Percentiles rank a stretch among this genome's conserved stretches.
These are phyloP conservation scores for Globisporangium cystogenes DNA, from an alignment of 352 stramenopile genomes.

Conservation along the genomic window DNA sequence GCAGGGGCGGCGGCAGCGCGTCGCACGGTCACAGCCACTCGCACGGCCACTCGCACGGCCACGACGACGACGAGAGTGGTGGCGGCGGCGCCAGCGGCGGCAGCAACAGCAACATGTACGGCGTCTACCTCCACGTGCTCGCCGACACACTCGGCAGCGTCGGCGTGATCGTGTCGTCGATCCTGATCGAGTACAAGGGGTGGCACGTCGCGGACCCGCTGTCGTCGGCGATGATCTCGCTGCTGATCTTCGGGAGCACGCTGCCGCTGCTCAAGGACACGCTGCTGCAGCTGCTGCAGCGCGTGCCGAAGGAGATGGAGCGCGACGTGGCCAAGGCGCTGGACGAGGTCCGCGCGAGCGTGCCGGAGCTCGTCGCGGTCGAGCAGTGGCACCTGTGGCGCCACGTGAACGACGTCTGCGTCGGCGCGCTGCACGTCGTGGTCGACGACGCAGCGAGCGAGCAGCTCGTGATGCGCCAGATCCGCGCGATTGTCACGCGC, in stretches of 20 bases:
- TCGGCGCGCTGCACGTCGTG: slow-evolving; percentile 57
- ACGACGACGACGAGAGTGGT: slow-evolving; percentile 9
- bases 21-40: slow-evolving; percentile 46
- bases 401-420: slow-evolving; percentile 50
- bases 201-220: slow-evolving; percentile 82
- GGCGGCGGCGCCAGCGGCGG: background rate
- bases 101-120: slow-evolving; percentile 89
- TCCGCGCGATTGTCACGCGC: slow-evolving; percentile 38
- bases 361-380: slow-evolving; percentile 39
- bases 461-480: slow-evolving; percentile 48
- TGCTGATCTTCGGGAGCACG: slow-evolving; percentile 83
- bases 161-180: slow-evolving; percentile 84
- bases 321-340: slow-evolving; percentile 35
- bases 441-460: slow-evolving; percentile 40
- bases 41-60: slow-evolving; percentile 4
- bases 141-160: slow-evolving; percentile 87
- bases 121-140: slow-evolving; percentile 87
- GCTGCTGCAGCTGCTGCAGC: slow-evolving; percentile 63
- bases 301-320: slow-evolving; percentile 53
- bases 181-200: slow-evolving; percentile 79
- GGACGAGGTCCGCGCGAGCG: slow-evolving; percentile 32
- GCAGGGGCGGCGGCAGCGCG: slow-evolving; percentile 22
- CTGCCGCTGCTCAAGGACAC: slow-evolving; percentile 74
- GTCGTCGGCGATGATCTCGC: slow-evolving; percentile 76
- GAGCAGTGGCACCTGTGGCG: slow-evolving; percentile 75